These are phyloP conservation scores for Didymella glomerata DNA, from an alignment of 2,329 filamentous ascomycete genomes.

Conservation along the genomic window DNA sequence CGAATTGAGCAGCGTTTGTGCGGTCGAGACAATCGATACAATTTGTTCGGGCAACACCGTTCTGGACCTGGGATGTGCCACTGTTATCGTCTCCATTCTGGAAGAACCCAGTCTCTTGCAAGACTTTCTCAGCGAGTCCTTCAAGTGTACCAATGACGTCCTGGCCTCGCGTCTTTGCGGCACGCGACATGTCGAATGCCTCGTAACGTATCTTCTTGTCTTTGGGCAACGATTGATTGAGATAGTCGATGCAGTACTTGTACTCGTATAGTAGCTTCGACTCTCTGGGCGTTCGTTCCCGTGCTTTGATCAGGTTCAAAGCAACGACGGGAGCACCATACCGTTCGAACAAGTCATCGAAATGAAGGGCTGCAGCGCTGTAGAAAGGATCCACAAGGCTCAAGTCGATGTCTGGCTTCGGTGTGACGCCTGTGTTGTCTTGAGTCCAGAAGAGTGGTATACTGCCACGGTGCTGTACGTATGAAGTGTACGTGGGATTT, in stretches of 20 bases:
- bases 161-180: conserved; percentile 87
- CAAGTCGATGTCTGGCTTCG: conserved; percentile 94
- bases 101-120: conserved; percentile 90
- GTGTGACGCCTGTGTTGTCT: conserved; percentile 91
- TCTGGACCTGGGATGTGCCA: conserved; percentile 76
- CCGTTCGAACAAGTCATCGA: conserved; percentile 90
- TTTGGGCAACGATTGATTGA: conserved; percentile 89
- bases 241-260: conserved; percentile 84
- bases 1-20: conserved; percentile 97
- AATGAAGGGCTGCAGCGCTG: conserved; percentile 89
- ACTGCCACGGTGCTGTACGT: conserved; percentile 94
- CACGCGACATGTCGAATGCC: conserved; percentile 97
- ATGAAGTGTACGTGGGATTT: conserved; percentile 92
- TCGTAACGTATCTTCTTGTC: conserved; percentile 91
- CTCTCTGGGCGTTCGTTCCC: conserved; percentile 88
- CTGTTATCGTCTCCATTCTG: conserved; percentile 82
- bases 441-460: conserved; percentile 98
- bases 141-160: conserved; percentile 95
- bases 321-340: conserved; percentile 94
- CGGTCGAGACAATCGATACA: conserved; percentile 98
- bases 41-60: conserved; percentile 92
- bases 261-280: conserved; percentile 90
- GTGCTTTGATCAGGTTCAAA: conserved; percentile 84
- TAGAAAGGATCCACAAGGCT: conserved; percentile 98
- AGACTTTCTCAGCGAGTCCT: conserved; percentile 84